Conservation (phyloP, 352 stramenopile species). For the Globisporangium cystogenes region DNA sequence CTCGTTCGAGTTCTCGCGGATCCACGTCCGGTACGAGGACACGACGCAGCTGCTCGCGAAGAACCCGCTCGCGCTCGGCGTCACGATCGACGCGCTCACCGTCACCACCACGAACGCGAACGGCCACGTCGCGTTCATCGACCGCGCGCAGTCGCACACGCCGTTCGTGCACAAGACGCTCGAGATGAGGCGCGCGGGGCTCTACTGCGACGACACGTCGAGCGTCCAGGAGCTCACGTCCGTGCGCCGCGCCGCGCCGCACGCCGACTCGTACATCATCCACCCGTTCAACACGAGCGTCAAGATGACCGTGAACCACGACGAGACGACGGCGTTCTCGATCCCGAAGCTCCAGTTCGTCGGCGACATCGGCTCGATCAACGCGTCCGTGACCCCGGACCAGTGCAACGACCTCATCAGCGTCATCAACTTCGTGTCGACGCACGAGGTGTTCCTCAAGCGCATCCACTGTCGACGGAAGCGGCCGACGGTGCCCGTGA, state of each 20-base stretch:
- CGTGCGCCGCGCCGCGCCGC: conserved; percentile 20
- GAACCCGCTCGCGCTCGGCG: conserved; percentile 52
- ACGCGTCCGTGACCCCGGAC: conserved; percentile 49
- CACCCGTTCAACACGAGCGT: conserved; percentile 67
- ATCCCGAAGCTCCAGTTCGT: conserved; percentile 71
- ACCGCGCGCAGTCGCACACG: conserved; percentile 68
- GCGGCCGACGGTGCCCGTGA: conserved; percentile 42
- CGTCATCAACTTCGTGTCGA: conserved; percentile 74
- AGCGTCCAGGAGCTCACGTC: conserved; percentile 19
- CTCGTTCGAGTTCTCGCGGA: conserved; percentile 74
- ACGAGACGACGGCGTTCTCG: conserved; percentile 51
- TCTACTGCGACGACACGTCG: conserved; percentile 61
- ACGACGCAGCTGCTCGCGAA: conserved; percentile 53
- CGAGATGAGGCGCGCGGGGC: conserved; percentile 44
- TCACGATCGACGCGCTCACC: conserved; percentile 73
- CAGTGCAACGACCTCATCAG: conserved; percentile 79
- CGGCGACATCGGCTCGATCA: conserved; percentile 60
- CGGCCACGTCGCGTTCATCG: conserved; percentile 71
- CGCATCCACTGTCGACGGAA: conserved; percentile 69
- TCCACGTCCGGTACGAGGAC: conserved; percentile 83
- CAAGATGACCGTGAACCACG: conserved; percentile 80
- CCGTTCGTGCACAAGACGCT: conserved; percentile 77
- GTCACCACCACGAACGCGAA: conserved; percentile 78
- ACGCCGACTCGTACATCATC: conserved; percentile 42
- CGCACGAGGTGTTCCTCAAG: conserved; percentile 80